Conservation (phyloP, 257 asterid genomes). For the Scutellaria galericulata region DNA sequence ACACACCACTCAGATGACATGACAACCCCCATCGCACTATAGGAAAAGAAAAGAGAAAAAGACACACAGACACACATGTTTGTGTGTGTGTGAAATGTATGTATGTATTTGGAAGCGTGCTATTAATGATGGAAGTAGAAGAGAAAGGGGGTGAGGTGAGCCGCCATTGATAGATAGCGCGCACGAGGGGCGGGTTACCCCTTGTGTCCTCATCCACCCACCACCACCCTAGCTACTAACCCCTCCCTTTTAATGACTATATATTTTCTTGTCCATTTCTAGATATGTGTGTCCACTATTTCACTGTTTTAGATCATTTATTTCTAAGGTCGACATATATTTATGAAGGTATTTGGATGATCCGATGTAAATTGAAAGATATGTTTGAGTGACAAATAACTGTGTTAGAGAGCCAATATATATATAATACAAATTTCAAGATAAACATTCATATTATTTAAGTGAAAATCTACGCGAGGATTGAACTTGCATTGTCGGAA, state of each 20-base stretch:
- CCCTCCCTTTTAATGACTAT: slow-evolving; percentile 12
- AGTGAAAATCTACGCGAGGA: no score
- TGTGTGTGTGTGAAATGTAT: slow-evolving; percentile 31
- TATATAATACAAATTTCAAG: no score
- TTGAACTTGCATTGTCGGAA: no score
- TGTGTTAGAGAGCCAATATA: no score
- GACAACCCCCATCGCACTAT: slow-evolving; percentile 73
- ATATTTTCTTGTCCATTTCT: neutral
- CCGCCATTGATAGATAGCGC: slow-evolving; percentile 62
- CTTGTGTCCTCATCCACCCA: slow-evolving; percentile 27
- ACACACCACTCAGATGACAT: slow-evolving; percentile 46
- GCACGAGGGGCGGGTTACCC: slow-evolving; percentile 60
- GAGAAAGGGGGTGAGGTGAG: slow-evolving; percentile 49
- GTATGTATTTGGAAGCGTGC: slow-evolving; percentile 56
- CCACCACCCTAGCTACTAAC: slow-evolving; percentile 26
- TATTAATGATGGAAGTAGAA: slow-evolving; percentile 54
- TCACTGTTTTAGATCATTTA: no score
- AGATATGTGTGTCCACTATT: neutral
- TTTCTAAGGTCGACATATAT: no score
- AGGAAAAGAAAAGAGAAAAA: slow-evolving; percentile 21
- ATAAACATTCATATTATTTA: no score
- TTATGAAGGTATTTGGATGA: no score
- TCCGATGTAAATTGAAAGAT: no score
- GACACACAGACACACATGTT: slow-evolving; percentile 8
- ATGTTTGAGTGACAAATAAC: no score